Conservation (phyloP, 106 monocot genomes). For the Dioscorea alata region DNA sequence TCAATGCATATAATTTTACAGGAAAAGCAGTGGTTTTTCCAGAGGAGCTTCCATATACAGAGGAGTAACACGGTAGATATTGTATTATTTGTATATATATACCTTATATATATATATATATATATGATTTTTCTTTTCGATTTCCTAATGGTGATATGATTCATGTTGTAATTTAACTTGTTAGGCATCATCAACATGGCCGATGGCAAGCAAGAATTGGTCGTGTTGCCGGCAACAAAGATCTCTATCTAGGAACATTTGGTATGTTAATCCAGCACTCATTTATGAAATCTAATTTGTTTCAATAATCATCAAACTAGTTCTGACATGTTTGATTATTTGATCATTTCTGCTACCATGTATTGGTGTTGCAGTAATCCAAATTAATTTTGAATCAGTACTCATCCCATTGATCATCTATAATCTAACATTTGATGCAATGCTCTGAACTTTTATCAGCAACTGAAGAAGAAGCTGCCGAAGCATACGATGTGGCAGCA, state of each 20-base stretch:
- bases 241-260: slow-evolving; percentile 38
- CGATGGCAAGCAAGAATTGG: slow-evolving; percentile 19
- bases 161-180: not conserved
- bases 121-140: too few relatives aligned
- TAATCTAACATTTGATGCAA: not conserved
- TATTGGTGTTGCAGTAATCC: not conserved
- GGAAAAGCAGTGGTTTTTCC: slow-evolving; percentile 12
- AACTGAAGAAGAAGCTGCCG: slow-evolving; percentile 62
- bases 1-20: not conserved
- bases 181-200: slow-evolving; percentile 13
- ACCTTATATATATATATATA: too few relatives aligned
- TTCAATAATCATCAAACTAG: too few relatives aligned
- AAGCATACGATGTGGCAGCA: slow-evolving; percentile 66
- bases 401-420: too few relatives aligned
- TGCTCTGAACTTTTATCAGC: slow-evolving; percentile 15
- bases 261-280: slow-evolving; percentile 12
- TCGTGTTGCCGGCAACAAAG: slow-evolving; percentile 32
- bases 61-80: slow-evolving; percentile 9
- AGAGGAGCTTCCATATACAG: slow-evolving; percentile 11
- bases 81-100: not conserved
- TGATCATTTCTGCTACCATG: too few relatives aligned
- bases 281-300: too few relatives aligned
- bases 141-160: not conserved
- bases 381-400: not conserved
- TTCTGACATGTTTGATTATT: too few relatives aligned